A percentile compares a stretch with the other conserved stretches of the same genome.
Evolutionary conservation across 164 flowering plant species (phyloP).

Genomic region (Piper longum): DNA sequence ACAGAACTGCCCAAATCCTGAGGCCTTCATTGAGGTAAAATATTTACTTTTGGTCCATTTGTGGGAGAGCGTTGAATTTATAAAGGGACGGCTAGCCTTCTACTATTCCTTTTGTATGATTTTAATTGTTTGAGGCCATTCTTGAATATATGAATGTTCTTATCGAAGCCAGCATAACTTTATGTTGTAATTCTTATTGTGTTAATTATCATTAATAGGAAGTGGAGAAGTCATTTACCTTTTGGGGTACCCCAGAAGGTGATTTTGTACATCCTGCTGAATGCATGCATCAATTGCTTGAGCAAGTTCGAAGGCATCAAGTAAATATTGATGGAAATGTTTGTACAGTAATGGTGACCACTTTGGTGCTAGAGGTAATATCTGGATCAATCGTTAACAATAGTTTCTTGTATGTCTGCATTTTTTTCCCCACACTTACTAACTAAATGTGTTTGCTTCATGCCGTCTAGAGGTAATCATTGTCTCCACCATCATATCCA

Average conservation of each 20-base stretch:
- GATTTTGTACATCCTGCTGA: conserved; percentile 57
- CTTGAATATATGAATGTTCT: no score
- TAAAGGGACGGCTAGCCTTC: no score
- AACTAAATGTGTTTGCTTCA: neutral
- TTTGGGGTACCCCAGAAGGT: conserved; percentile 53
- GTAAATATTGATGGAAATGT: conserved; percentile 89
- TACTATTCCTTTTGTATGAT: no score
- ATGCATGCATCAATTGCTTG: conserved; percentile 79
- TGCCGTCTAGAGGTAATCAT: no score
- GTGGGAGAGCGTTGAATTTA: no score
- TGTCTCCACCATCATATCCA: no score
- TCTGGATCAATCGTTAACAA: neutral
- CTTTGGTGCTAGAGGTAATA: conserved; percentile 81
- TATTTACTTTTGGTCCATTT: neutral
- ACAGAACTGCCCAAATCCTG: conserved; percentile 62
- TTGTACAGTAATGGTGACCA: conserved; percentile 81
- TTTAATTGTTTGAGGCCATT: no score
- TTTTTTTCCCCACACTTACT: no score
- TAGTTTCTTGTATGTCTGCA: no score
- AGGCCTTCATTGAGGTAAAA: conserved; percentile 50
- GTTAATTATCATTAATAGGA: conserved; percentile 25
- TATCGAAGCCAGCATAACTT: no score
- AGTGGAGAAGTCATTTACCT: conserved; percentile 32
- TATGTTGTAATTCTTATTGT: no score
- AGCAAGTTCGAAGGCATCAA: conserved; percentile 69